phyloP scores from a whole-genome alignment of 495 filamentous ascomycete species.

The Hypomontagnella monticulosa region DNA sequence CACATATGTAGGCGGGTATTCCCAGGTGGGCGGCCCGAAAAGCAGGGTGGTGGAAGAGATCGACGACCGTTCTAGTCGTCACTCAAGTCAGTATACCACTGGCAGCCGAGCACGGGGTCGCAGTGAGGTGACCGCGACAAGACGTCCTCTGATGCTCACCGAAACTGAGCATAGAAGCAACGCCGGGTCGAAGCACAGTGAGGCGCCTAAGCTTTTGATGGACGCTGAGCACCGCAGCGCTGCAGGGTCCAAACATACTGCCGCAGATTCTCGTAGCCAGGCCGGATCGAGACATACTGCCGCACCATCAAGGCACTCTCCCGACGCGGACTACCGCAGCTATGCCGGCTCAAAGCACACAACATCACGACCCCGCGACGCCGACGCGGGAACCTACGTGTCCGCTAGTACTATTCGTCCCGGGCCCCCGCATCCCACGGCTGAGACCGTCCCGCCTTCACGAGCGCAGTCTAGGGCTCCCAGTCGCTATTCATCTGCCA shows the following conservation, averaged over 20 bases:
- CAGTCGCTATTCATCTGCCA: slow-evolving; percentile 46
- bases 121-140: slow-evolving; percentile 46
- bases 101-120: slow-evolving; percentile 43
- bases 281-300: slow-evolving; percentile 27
- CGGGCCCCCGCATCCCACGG: slow-evolving; percentile 32
- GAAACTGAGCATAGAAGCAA: slow-evolving; percentile 38
- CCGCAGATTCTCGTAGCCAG: slow-evolving; percentile 30
- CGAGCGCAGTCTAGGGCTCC: slow-evolving; percentile 43
- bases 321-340: slow-evolving; percentile 26
- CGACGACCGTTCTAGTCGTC: slow-evolving; percentile 53
- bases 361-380: slow-evolving; percentile 23
- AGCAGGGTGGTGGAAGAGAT: slow-evolving; percentile 57
- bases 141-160: slow-evolving; percentile 47
- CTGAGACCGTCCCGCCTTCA: slow-evolving; percentile 33
- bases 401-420: slow-evolving; percentile 50
- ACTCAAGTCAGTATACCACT: slow-evolving; percentile 43
- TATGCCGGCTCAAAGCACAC: slow-evolving; percentile 28
- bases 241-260: slow-evolving; percentile 33
- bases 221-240: slow-evolving; percentile 48
- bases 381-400: slow-evolving; percentile 50
- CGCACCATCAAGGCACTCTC: slow-evolving; percentile 22
- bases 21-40: slow-evolving; percentile 42
- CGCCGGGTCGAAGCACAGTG: slow-evolving; percentile 25
- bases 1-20: slow-evolving; percentile 51
- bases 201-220: slow-evolving; percentile 23